phyloP scores from a whole-genome alignment of 257 asterid species.

The Solanum peruvianum region DNA sequence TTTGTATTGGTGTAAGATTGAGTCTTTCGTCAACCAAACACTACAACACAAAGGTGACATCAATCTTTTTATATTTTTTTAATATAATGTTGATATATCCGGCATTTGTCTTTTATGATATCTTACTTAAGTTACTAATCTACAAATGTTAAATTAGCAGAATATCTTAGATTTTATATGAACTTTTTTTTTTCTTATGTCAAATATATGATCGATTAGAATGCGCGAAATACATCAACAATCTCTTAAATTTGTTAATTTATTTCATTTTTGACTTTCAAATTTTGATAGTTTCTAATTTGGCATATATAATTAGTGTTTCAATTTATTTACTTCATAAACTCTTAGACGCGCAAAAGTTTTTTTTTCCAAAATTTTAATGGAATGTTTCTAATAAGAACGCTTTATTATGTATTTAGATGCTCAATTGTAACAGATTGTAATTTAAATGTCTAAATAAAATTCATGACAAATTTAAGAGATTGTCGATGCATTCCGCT shows the following conservation, averaged over 20 bases:
- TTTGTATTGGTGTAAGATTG: neutral
- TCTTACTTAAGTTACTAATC: neutral
- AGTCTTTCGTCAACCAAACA: neutral
- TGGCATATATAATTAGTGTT: neutral
- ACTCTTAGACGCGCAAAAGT: neutral
- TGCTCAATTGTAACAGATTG: rapidly evolving
- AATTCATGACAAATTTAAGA: neutral
- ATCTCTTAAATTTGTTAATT: neutral
- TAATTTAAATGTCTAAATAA: neutral
- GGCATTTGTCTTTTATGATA: neutral
- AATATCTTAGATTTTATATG: neutral
- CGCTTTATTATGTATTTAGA: neutral
- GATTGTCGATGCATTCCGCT: neutral
- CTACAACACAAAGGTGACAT: neutral
- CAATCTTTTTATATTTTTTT: neutral
- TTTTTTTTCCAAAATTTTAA: neutral
- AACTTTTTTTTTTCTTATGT: neutral
- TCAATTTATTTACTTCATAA: neutral
- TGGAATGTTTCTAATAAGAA: neutral
- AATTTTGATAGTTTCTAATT: neutral
- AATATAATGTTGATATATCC: neutral
- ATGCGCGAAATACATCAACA: neutral
- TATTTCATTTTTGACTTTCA: neutral
- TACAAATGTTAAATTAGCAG: neutral
- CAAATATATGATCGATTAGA: neutral